phyloP scores from a whole-genome alignment of 2,329 filamentous ascomycete genomes.

The Nothophoma quercina region DNA sequence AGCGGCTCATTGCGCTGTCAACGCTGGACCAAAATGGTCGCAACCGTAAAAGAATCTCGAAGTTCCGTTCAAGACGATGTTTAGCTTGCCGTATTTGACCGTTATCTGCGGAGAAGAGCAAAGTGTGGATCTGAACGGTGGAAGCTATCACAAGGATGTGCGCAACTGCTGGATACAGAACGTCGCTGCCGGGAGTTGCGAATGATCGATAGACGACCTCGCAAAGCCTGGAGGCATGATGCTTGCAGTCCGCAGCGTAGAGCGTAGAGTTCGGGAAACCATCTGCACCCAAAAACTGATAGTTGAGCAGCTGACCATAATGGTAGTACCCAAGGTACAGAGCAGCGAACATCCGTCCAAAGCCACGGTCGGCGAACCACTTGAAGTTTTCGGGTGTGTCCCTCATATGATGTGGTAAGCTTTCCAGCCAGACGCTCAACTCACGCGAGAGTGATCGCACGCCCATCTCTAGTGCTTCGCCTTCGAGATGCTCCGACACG shows the following conservation, averaged over 20 bases:
- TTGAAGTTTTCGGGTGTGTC: slow-evolving; percentile 34
- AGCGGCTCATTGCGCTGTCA: slow-evolving; percentile 34
- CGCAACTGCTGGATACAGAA: slow-evolving; percentile 33
- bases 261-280: slow-evolving; percentile 18
- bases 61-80: slow-evolving; percentile 33
- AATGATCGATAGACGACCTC: slow-evolving; percentile 32
- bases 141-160: slow-evolving; percentile 36
- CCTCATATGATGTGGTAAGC: slow-evolving; percentile 32
- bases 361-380: slow-evolving; percentile 29
- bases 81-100: slow-evolving; percentile 31
- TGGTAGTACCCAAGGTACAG: slow-evolving; percentile 37
- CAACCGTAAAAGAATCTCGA: slow-evolving; percentile 30
- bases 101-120: slow-evolving; percentile 32
- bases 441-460: slow-evolving; percentile 28
- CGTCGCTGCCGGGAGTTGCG: slow-evolving; percentile 28
- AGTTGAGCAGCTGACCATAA: slow-evolving; percentile 33
- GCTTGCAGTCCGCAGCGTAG: slow-evolving; percentile 34
- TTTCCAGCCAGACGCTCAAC: slow-evolving; percentile 29
- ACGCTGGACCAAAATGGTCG: slow-evolving; percentile 35
- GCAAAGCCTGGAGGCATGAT: slow-evolving; percentile 32
- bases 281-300: slow-evolving; percentile 33
- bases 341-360: slow-evolving; percentile 33
- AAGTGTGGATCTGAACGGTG: slow-evolving; percentile 33
- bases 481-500: slow-evolving; percentile 33
- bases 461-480: slow-evolving; percentile 22